phyloP scores from a whole-genome alignment of 306 rosid species.

The Medicago lupulina region DNA sequence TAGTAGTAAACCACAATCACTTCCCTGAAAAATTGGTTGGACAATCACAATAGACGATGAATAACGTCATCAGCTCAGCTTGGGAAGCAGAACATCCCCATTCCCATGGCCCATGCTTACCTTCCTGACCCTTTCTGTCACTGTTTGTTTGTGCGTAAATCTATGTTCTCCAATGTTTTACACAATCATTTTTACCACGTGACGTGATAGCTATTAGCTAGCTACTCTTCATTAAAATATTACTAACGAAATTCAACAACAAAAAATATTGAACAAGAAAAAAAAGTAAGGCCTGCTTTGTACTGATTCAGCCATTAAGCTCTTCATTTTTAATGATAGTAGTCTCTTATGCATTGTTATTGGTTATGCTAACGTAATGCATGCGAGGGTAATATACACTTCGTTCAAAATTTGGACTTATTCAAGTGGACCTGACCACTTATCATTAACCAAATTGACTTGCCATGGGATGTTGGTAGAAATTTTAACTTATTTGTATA shows the following conservation, averaged over 20 bases:
- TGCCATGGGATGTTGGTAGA: no score
- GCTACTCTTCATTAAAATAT: no score
- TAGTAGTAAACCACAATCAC: not conserved
- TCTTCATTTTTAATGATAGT: not conserved
- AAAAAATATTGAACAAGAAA: not conserved
- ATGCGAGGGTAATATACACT: not conserved
- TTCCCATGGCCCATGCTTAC: not conserved
- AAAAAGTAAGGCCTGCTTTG: not conserved
- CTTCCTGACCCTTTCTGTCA: not conserved
- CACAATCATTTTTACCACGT: conserved; percentile 5
- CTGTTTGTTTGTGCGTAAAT: not conserved
- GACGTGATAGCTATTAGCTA: not conserved
- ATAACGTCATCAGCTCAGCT: not conserved
- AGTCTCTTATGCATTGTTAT: not conserved
- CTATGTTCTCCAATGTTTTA: not conserved
- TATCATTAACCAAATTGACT: not conserved
- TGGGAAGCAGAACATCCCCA: conserved; percentile 5
- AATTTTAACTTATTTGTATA: no score
- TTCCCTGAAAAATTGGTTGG: conserved; percentile 9
- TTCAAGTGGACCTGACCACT: conserved; percentile 8
- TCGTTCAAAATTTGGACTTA: not conserved
- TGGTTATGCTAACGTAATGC: conserved; percentile 12
- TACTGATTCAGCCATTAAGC: not conserved
- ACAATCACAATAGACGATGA: not conserved
- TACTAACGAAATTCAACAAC: no score